phyloP scores from a whole-genome alignment of 2,329 filamentous ascomycete genomes.

The Pseudopyrenochaeta lycopersici region DNA sequence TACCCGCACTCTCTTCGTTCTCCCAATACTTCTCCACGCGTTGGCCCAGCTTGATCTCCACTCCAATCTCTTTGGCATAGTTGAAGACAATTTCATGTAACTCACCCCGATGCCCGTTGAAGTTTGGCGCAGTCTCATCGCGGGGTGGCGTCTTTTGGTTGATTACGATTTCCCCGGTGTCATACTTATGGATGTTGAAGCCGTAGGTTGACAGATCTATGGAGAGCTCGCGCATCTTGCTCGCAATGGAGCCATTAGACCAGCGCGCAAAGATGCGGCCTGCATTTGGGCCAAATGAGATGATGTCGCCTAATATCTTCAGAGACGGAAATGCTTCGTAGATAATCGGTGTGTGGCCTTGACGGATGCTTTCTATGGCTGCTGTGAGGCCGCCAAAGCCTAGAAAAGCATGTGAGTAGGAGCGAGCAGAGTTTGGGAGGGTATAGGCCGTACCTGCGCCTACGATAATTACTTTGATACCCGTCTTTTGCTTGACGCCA shows the following conservation, averaged over 20 bases:
- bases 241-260: slow-evolving; percentile 59
- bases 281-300: slow-evolving; percentile 68
- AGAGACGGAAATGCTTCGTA: slow-evolving; percentile 67
- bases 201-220: slow-evolving; percentile 64
- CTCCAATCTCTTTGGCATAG: slow-evolving; percentile 63
- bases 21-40: slow-evolving; percentile 65
- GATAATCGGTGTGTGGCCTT: slow-evolving; percentile 67
- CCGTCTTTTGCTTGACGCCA: slow-evolving; percentile 47
- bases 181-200: slow-evolving; percentile 69
- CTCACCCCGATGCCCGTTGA: slow-evolving; percentile 70
- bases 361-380: slow-evolving; percentile 69
- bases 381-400: slow-evolving; percentile 70
- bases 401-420: slow-evolving; percentile 23
- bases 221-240: slow-evolving; percentile 59
- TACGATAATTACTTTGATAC: slow-evolving; percentile 64
- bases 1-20: slow-evolving; percentile 60
- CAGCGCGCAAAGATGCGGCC: slow-evolving; percentile 70
- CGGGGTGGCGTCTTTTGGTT: slow-evolving; percentile 61
- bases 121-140: slow-evolving; percentile 61
- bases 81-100: slow-evolving; percentile 68
- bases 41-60: slow-evolving; percentile 65
- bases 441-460: slow-evolving; percentile 47
- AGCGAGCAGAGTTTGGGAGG: background rate
- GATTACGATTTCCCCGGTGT: slow-evolving; percentile 67
- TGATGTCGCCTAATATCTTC: slow-evolving; percentile 69